Evolutionary conservation across 768 basidiomycete genomes (phyloP), one percentile per base, ranked within the genome.

Genomic region (Tephrocybe sp.): DNA sequence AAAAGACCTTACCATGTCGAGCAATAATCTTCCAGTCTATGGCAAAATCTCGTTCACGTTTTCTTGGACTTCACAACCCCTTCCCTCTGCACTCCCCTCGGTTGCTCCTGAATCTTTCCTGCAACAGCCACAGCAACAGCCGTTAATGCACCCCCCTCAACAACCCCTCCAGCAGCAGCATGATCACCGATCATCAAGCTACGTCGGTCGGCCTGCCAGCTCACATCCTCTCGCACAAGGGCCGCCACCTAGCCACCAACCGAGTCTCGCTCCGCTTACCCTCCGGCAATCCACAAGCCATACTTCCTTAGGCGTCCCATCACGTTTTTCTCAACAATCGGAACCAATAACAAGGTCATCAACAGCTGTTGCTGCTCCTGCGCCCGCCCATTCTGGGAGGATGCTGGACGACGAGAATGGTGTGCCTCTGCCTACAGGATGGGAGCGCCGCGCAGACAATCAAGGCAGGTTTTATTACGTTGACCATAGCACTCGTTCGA

Each of bases 391-490:
- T 38, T 36, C 38, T 40, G 61, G n/a, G 34, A 74, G 75, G 11
- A 58, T 76, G 55, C 48, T 68, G 14, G 74, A 79, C 56, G 82
- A 86, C 48, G 85, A 88, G 57, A 74, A 80, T 41, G 79, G 81
- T 17, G 75, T 77, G 14, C 78, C 83, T 17, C 73, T 95, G 28
- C 91, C 92, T 0, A 65, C 73, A 20, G 90, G 90, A 4, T 95
- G 90, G 90, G 93, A 95, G 65, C 79, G 90, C 53, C 83, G 93
- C 25, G 72, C 77, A 41, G 92, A 93, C 63, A 73, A 76, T 18
- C 80, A 85, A 49, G 85, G 84, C 3, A 73, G 93, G 50, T 68
- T 81, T 20, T 95, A 95, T 68, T 94, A 88, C 64, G 90, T 95
- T 52, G 93, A 96, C 66, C 93, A 95, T 65, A 86, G 80, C 59